Conservation (phyloP, 768 basidiomycete genomes). For the Hemileccinum rubropunctum region DNA sequence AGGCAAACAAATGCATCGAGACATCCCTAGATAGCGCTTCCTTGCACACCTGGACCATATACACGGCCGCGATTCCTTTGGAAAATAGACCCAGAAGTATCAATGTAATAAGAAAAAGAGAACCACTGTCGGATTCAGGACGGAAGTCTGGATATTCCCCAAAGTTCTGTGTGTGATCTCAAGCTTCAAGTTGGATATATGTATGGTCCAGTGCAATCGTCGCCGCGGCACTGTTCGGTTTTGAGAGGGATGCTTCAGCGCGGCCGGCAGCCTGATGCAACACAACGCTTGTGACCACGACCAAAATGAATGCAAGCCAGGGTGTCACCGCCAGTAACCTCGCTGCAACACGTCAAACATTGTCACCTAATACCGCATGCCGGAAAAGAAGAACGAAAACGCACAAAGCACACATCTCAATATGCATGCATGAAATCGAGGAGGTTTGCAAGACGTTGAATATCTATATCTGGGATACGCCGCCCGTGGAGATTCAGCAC, state of each 20-base stretch:
- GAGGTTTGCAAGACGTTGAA: constrained; percentile 36
- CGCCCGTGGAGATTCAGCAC: constrained; percentile 36
- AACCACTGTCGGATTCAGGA: no score
- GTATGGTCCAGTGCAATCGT: neutral
- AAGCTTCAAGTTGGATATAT: neutral
- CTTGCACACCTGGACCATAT: neutral
- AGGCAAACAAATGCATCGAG: no score
- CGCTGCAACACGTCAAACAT: constrained; percentile 40
- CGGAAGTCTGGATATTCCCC: no score
- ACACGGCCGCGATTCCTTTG: no score
- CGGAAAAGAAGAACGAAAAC: neutral
- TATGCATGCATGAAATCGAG: constrained; percentile 44
- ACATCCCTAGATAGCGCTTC: no score
- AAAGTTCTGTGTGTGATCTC: neutral
- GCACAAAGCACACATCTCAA: constrained; percentile 44
- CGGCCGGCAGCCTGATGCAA: constrained; percentile 30
- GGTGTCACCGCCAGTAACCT: constrained; percentile 48
- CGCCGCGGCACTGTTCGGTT: neutral
- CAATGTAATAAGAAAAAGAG: neutral
- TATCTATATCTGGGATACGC: constrained; percentile 33
- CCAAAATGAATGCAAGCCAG: constrained; percentile 49
- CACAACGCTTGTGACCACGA: constrained; percentile 35
- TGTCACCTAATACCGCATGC: neutral
- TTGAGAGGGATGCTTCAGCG: neutral
- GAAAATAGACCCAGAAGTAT: neutral